Evolutionary conservation across 2,329 filamentous ascomycete genomes (phyloP).

Genomic region (Laburnicola sp.): DNA sequence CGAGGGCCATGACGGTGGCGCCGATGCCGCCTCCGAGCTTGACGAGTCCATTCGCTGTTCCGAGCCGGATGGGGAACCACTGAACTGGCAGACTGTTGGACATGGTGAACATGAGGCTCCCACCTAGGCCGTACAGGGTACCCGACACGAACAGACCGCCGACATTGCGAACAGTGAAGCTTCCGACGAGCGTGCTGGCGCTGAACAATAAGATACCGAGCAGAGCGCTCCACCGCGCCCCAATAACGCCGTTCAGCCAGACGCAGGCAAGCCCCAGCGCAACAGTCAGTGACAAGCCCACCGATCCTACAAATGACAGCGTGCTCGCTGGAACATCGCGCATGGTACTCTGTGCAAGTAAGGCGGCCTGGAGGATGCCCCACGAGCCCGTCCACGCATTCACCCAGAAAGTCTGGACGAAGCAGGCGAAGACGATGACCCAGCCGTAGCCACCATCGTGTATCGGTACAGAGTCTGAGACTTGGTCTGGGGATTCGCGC

Average conservation of each 20-base stretch:
- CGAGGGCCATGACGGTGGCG: slow-evolving; percentile 5
- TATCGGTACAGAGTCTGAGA: slow-evolving; percentile 5
- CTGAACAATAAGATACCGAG: slow-evolving; percentile 51
- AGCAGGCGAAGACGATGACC: slow-evolving; percentile 57
- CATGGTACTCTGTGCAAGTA: slow-evolving; percentile 52
- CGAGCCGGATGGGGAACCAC: slow-evolving; percentile 1
- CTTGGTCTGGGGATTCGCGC: background rate
- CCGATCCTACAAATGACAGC: slow-evolving; percentile 60
- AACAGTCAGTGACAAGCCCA: slow-evolving; percentile 55
- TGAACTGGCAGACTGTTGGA: slow-evolving; percentile 12
- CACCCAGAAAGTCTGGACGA: slow-evolving; percentile 54
- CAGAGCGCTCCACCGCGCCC: slow-evolving; percentile 36
- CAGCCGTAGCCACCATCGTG: slow-evolving; percentile 61
- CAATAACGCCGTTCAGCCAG: slow-evolving; percentile 5
- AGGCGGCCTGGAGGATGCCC: slow-evolving; percentile 61
- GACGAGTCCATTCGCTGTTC: slow-evolving; percentile 2
- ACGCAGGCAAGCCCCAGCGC: slow-evolving; percentile 53
- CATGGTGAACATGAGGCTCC: slow-evolving; percentile 10
- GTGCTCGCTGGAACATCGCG: slow-evolving; percentile 50
- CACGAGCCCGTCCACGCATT: slow-evolving; percentile 60
- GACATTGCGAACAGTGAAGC: slow-evolving; percentile 51
- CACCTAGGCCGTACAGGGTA: slow-evolving; percentile 50
- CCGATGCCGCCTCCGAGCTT: slow-evolving; percentile 5
- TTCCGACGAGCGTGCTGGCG: slow-evolving; percentile 50
- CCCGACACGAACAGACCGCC: slow-evolving; percentile 54